Evolutionary conservation across 2,329 filamentous ascomycete species (phyloP).

Genomic region (Hypomyces rosellus): DNA sequence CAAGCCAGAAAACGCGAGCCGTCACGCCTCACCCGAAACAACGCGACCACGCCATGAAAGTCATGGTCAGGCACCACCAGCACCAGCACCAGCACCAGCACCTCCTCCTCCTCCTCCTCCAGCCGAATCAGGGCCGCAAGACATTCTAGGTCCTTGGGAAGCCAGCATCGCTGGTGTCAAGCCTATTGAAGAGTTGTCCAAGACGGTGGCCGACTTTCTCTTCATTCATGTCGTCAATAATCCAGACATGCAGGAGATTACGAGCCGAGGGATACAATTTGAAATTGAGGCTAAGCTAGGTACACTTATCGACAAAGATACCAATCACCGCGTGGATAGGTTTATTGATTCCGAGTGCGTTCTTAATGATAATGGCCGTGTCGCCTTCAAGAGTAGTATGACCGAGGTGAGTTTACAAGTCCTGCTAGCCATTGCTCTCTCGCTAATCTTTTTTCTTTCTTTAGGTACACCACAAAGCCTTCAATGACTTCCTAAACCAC

Average conservation of each 20-base stretch:
- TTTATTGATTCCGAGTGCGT: conserved; percentile 66
- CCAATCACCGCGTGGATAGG: conserved; percentile 60
- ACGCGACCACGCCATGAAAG: conserved; percentile 25
- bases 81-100: too few species aligned
- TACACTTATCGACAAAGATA: conserved; percentile 67
- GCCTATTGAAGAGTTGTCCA: conserved; percentile 69
- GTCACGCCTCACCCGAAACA: conserved; percentile 42
- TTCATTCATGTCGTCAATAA: conserved; percentile 64
- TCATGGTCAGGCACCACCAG: conserved; percentile 18
- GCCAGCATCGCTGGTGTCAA: conserved; percentile 61
- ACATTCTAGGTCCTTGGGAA: conserved; percentile 54
- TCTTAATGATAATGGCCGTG: conserved; percentile 52
- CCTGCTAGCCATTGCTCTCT: not conserved
- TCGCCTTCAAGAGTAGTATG: conserved; percentile 83
- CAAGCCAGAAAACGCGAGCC: conserved; percentile 31
- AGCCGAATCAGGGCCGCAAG: conserved; percentile 24
- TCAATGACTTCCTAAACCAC: conserved; percentile 81
- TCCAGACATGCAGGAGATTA: conserved; percentile 58
- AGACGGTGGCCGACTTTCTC: conserved; percentile 72
- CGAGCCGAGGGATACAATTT: conserved; percentile 62
- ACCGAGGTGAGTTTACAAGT: conserved; percentile 57
- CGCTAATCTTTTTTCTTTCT: conserved; percentile 8
- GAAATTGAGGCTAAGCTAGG: conserved; percentile 96
- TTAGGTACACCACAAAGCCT: conserved; percentile 69
- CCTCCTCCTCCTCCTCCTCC: conserved; percentile 11